Base-by-base conservation (phyloP, 176 grass and related monocot genomes). In the Tillandsia leiboldiana region DNA sequence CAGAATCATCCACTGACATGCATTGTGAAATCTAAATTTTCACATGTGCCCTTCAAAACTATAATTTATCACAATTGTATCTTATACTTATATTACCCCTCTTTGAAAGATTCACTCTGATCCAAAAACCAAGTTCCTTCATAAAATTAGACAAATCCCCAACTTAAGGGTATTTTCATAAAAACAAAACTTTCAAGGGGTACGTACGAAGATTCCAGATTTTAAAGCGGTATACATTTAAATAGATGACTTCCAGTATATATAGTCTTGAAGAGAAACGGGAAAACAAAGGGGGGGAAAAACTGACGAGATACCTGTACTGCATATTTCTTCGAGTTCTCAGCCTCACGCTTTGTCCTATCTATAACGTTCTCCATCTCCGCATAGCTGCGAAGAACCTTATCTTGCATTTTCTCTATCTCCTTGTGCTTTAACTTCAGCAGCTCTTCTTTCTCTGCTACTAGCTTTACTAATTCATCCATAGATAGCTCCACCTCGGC, bases 361-460 rank as follows among this genome's bases (percentile, higher is more conserved):
- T 71, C 69, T 22, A 82, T 84, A 51, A 90, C 53, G 82, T 94
- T 94, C 72, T 94, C 83, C 80, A 87, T 84, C 77, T 87, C 86
- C 65, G 90, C 81, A 84, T 90, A 90, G 72, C 86, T 87, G 29
- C 83, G 75, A 12, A 82, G 72, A 84, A 94, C 78, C 63, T 84
- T 90, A 66, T 84, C 86, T 77, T 84, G 76, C 83, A 82, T 94
- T 51, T 77, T 74, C 72, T 90, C 77, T 28, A 90, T 77, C 50
- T 90, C 86, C 72, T 90, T 87, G 26, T 95, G 72, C 58, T 89
- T 95, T 14, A 69, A 76, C 63, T 84, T 95, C 61, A 87, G 78
- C n/a, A 90, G 50, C 28, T 59, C 83, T 63, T 95, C 90, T 76
- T 90, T 95, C 78, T 87, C 87, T 62, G 22, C 48, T 67, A 90